Conservation (phyloP, 2,329 filamentous ascomycete genomes). For the Lecanicillium sp. region DNA sequence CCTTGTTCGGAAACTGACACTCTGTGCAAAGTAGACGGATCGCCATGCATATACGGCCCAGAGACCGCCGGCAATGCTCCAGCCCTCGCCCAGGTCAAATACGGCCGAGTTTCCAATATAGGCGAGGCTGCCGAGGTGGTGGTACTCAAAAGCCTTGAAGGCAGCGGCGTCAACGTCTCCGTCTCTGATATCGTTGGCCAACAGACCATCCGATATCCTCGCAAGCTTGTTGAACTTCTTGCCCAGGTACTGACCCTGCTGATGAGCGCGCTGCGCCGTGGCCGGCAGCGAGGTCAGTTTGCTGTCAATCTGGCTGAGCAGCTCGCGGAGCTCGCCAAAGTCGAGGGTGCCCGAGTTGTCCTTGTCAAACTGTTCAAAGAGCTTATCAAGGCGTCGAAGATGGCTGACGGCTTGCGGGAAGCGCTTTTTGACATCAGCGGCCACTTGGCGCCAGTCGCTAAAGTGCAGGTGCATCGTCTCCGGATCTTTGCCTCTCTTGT, state of each 20-base stretch:
- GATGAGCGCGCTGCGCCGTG: constrained; percentile 91
- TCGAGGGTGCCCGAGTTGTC: constrained; percentile 90
- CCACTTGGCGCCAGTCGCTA: constrained; percentile 79
- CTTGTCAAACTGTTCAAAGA: constrained; percentile 88
- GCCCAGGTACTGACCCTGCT: constrained; percentile 89
- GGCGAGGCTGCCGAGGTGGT: constrained; percentile 81
- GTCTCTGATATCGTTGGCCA: constrained; percentile 72
- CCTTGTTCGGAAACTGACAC: constrained; percentile 84
- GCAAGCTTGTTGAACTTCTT: constrained; percentile 92
- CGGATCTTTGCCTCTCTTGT: constrained; percentile 85
- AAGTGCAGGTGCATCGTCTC: constrained; percentile 83
- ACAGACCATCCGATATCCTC: constrained; percentile 65
- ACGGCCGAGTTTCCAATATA: constrained; percentile 96
- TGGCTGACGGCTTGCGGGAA: constrained; percentile 89
- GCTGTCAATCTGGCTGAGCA: constrained; percentile 85
- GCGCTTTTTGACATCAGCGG: constrained; percentile 72
- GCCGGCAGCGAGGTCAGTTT: constrained; percentile 93
- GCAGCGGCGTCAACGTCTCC: constrained; percentile 87
- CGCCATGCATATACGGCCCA: constrained; percentile 95
- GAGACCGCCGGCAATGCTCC: constrained; percentile 73
- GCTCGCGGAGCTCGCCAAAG: constrained; percentile 82
- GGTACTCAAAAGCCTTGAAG: constrained; percentile 93
- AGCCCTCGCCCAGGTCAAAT: constrained; percentile 77
- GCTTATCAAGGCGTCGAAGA: constrained; percentile 78
- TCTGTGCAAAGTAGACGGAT: constrained; percentile 95